A percentile compares a stretch with the other conserved stretches of the same genome.
Evolutionary conservation across 225 moss, liverwort and hornwort genomes (phyloP).

Genomic region (Thuidium tamariscinum): DNA sequence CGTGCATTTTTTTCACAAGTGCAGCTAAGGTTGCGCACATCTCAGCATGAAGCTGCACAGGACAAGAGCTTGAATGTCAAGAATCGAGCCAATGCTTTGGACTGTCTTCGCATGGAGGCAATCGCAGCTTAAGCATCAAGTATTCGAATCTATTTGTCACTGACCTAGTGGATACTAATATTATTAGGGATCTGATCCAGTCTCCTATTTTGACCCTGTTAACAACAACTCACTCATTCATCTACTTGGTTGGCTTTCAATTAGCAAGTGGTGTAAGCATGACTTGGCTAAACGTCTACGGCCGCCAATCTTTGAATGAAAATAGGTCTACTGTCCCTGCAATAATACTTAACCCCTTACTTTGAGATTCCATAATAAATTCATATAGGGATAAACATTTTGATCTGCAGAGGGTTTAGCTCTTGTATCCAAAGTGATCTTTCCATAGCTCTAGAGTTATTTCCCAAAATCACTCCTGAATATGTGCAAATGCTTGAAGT

Average conservation of each 20-base stretch:
- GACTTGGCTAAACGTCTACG: not conserved
- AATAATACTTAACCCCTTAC: not conserved
- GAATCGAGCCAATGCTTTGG: not conserved
- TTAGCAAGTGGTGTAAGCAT: not conserved
- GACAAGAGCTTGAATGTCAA: not conserved
- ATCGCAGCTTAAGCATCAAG: not conserved
- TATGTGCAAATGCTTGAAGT: not conserved
- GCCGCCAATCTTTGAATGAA: not conserved
- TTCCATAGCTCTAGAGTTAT: not conserved
- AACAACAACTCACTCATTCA: not conserved
- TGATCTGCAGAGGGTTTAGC: too few relatives aligned
- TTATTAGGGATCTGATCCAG: not conserved
- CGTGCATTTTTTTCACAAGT: slow-evolving; percentile 47
- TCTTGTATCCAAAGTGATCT: not conserved
- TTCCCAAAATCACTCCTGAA: not conserved
- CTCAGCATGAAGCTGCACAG: slow-evolving; percentile 59
- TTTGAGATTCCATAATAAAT: not conserved
- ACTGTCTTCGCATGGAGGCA: not conserved
- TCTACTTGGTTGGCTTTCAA: not conserved
- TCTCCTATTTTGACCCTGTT: not conserved
- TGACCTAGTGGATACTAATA: not conserved
- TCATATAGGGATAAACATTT: not conserved
- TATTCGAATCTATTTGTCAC: not conserved
- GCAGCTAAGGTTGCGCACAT: slow-evolving; percentile 61
- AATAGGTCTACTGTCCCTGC: not conserved